These are phyloP conservation scores for Henningerozyma blattae DNA, from an alignment of 805 yeast species.

Conservation along the genomic window DNA sequence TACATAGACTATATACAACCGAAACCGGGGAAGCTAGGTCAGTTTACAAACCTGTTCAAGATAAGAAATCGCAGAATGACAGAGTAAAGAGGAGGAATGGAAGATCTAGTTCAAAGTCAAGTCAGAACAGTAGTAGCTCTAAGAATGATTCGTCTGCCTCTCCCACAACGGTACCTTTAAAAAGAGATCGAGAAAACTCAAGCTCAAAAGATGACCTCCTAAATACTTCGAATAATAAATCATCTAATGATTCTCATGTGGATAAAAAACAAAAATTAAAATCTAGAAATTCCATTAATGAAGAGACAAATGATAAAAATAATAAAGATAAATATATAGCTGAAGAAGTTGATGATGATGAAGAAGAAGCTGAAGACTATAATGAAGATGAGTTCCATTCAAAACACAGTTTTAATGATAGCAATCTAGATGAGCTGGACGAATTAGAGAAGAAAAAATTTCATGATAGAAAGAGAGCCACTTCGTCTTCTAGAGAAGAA, in stretches of 20 bases:
- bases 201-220: no score
- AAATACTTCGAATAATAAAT: background rate
- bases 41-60: constrained; percentile 30
- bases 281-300: background rate
- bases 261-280: background rate
- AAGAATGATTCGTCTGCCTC: background rate
- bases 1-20: constrained; percentile 36
- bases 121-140: background rate
- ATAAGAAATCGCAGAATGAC: constrained; percentile 22
- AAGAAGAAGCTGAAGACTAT: constrained; percentile 11
- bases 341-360: constrained; percentile 2
- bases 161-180: no score
- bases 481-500: constrained; percentile 30
- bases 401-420: constrained; percentile 14
- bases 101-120: background rate
- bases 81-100: constrained; percentile 11
- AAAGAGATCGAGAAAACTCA: no score
- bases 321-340: background rate
- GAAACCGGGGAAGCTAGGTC: constrained; percentile 17
- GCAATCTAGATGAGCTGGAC: constrained; percentile 14
- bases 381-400: constrained; percentile 1
- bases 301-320: background rate
- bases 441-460: constrained; percentile 16
- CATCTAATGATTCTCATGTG: background rate
- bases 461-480: constrained; percentile 27